These are phyloP conservation scores for Colletotrichum sp. DNA, from an alignment of 2,329 filamentous ascomycete species.

Conservation along the genomic window DNA sequence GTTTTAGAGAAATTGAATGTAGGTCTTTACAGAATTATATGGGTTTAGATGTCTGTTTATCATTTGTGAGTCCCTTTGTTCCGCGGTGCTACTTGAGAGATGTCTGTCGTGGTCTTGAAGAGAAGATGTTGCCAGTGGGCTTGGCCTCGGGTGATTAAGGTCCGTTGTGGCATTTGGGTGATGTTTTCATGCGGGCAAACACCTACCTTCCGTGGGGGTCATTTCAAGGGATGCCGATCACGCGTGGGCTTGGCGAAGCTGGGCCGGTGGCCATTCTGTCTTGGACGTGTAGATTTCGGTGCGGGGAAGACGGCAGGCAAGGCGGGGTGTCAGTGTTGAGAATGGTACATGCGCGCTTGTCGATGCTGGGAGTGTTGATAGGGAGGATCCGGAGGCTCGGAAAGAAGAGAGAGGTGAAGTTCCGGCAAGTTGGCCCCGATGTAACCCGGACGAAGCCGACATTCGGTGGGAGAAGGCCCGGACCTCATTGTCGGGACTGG, in stretches of 20 bases:
- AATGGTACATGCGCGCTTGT: not conserved
- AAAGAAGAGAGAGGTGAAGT: not conserved
- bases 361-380: not conserved
- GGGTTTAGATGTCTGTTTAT: not conserved
- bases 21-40: not conserved
- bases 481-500: not conserved
- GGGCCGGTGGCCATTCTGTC: not conserved
- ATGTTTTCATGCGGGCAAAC: not conserved
- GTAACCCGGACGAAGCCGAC: conserved; percentile 7
- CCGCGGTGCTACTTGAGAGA: not conserved
- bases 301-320: not conserved
- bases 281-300: not conserved
- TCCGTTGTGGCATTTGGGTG: not conserved
- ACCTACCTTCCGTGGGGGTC: not conserved
- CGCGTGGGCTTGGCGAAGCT: not conserved
- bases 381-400: conserved; percentile 2
- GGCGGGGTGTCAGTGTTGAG: not conserved
- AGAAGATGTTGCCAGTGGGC: not conserved
- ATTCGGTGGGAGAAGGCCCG: not conserved
- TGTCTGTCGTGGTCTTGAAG: not conserved
- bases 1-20: conserved; percentile 19
- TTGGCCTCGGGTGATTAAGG: not conserved
- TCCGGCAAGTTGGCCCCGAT: conserved; percentile 1
- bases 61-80: not conserved
- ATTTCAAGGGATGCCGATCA: not conserved